These are phyloP conservation scores for Eucalyptus albens DNA, from an alignment of 345 rosid genomes.

Conservation along the genomic window DNA sequence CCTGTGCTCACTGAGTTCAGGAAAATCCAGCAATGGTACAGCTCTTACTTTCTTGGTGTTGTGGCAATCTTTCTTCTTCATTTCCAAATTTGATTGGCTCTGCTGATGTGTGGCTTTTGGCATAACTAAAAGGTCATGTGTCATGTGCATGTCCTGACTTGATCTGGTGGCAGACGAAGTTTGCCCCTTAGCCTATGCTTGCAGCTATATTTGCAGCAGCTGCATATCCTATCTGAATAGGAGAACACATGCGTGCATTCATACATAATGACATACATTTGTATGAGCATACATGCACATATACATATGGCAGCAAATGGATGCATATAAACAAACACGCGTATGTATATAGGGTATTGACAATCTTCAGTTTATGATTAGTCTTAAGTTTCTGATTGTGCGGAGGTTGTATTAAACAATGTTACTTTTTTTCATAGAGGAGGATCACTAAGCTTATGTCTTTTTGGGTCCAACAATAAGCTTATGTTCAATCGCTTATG, in stretches of 20 bases:
- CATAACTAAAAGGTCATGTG: background rate
- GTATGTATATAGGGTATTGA: background rate
- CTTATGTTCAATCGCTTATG: background rate
- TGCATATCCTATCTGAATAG: background rate
- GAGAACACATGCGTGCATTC: background rate
- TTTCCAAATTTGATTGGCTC: background rate
- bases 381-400: background rate
- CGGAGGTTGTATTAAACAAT: background rate
- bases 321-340: background rate
- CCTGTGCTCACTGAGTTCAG: slow-evolving; percentile 36
- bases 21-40: slow-evolving; percentile 32
- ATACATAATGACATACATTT: background rate
- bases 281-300: background rate
- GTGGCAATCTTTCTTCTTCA: background rate
- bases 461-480: background rate
- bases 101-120: background rate
- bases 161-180: background rate
- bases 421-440: background rate
- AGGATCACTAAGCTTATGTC: background rate
- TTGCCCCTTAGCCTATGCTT: background rate
- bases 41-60: background rate
- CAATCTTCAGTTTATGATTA: background rate
- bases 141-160: background rate
- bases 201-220: background rate
- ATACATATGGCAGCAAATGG: background rate